Percentiles rank a stretch among this genome's conserved stretches.
phyloP scores from a whole-genome alignment of 1,284 basidiomycete genomes.

The Phaffia rhodozyma region DNA sequence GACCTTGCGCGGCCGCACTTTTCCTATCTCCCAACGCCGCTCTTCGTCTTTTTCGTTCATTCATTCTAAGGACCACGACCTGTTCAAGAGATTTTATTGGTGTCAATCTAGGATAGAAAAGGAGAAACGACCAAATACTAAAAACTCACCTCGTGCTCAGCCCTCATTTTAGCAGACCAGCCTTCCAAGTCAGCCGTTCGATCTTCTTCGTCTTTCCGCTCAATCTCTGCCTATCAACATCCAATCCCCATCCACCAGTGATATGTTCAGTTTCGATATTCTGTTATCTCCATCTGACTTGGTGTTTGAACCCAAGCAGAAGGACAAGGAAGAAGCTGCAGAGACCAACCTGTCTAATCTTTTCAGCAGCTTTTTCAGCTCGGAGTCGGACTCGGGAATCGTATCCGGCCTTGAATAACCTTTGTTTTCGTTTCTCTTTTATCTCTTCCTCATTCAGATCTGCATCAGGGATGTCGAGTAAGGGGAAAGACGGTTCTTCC shows the following conservation, averaged over 20 bases:
- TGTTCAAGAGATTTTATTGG: constrained; percentile 27
- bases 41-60: constrained; percentile 66
- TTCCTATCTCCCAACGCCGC: constrained; percentile 83
- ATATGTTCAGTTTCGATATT: too few species aligned
- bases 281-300: neutral
- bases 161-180: constrained; percentile 59
- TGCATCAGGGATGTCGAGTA: constrained; percentile 80
- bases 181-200: constrained; percentile 53
- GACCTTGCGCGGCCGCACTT: constrained; percentile 84
- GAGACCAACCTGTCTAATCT: constrained; percentile 43
- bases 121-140: neutral
- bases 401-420: constrained; percentile 84
- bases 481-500: constrained; percentile 76
- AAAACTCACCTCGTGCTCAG: constrained; percentile 60
- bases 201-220: constrained; percentile 64
- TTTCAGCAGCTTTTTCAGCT: constrained; percentile 78
- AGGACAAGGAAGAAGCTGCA: neutral
- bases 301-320: neutral
- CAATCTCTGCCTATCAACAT: constrained; percentile 48
- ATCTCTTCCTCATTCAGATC: constrained; percentile 87
- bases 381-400: constrained; percentile 78
- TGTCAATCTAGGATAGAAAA: neutral
- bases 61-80: constrained; percentile 71
- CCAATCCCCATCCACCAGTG: too few species aligned
- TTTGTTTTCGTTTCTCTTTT: constrained; percentile 91